Conservation (phyloP, 371 early-diverging fungal species). For the Rhizomucor pusillus region DNA sequence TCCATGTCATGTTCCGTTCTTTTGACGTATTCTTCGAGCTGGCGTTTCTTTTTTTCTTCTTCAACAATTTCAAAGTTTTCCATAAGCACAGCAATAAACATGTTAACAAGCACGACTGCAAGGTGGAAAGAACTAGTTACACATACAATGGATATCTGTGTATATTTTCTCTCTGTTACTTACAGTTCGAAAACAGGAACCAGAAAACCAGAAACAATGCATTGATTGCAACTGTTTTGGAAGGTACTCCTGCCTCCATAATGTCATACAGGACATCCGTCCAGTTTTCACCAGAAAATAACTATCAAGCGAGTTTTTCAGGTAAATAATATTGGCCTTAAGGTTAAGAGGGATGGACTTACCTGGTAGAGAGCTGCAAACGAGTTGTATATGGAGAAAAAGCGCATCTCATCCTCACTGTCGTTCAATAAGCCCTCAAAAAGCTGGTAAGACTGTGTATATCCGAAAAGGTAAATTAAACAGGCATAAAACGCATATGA, state of each 20-base stretch:
- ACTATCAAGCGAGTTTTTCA: no score
- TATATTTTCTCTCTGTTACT: slow-evolving; percentile 6
- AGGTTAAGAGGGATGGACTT: slow-evolving; percentile 4
- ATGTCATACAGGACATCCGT: slow-evolving; percentile 56
- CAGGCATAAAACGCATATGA: background rate
- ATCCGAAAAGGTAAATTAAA: no score
- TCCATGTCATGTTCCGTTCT: slow-evolving; percentile 29
- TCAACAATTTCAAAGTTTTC: slow-evolving; percentile 66
- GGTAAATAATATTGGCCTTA: no score
- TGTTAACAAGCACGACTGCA: slow-evolving; percentile 57
- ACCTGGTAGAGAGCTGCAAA: slow-evolving; percentile 63
- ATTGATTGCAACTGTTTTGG: slow-evolving; percentile 40
- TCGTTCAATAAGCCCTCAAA: slow-evolving; percentile 48
- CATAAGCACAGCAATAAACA: slow-evolving; percentile 67
- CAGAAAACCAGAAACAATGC: slow-evolving; percentile 60
- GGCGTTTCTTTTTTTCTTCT: slow-evolving; percentile 56
- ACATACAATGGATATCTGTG: background rate
- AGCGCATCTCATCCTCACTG: slow-evolving; percentile 50
- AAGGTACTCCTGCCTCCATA: slow-evolving; percentile 43
- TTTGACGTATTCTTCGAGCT: slow-evolving; percentile 47
- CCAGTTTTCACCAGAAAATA: slow-evolving; percentile 74
- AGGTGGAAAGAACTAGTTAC: background rate
- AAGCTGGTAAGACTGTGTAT: slow-evolving; percentile 45
- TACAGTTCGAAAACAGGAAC: slow-evolving; percentile 69
- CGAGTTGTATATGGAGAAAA: slow-evolving; percentile 62